Percentiles rank a stretch among this genome's conserved stretches.
These are phyloP conservation scores for Blastocystis sp. DNA, from an alignment of 352 stramenopile genomes.

Conservation along the genomic window DNA sequence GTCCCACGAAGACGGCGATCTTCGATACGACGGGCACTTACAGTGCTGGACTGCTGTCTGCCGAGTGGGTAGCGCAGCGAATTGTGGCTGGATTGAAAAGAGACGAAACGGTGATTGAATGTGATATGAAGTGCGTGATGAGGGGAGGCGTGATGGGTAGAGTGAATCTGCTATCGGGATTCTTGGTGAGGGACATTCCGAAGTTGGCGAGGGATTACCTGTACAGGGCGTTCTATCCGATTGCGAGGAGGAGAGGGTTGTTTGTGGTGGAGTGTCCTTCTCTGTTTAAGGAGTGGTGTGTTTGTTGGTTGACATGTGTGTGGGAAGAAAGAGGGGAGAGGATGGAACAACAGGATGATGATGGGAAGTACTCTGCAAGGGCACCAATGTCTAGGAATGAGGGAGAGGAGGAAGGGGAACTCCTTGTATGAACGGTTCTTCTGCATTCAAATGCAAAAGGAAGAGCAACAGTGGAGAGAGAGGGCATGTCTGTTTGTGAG, in stretches of 20 bases:
- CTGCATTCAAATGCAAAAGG: too few relatives aligned
- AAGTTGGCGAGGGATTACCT: constrained; percentile 55
- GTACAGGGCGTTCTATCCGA: constrained; percentile 31
- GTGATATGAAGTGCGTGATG: neutral
- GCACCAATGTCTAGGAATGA: too few relatives aligned
- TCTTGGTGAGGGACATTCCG: constrained; percentile 18
- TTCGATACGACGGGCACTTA: constrained; percentile 47
- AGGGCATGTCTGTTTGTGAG: too few relatives aligned
- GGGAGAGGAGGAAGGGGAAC: too few relatives aligned
- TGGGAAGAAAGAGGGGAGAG: neutral
- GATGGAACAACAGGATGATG: too few relatives aligned
- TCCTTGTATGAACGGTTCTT: too few relatives aligned
- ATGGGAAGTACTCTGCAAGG: too few relatives aligned
- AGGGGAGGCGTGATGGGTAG: neutral
- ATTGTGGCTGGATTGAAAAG: constrained; percentile 24
- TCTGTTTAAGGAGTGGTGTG: too few relatives aligned
- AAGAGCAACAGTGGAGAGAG: too few relatives aligned
- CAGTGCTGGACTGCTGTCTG: neutral
- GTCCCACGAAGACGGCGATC: constrained; percentile 40
- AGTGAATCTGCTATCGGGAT: neutral
- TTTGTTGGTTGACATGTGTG: constrained; percentile 29
- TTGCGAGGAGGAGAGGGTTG: constrained; percentile 39
- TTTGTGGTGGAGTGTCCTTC: constrained; percentile 37
- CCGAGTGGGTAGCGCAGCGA: neutral
- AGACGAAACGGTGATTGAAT: constrained; percentile 4